Percentiles rank a stretch among this genome's conserved stretches.
Conservation (phyloP, 2,329 filamentous ascomycete genomes). For the Colletotrichum scovillei region DNA sequence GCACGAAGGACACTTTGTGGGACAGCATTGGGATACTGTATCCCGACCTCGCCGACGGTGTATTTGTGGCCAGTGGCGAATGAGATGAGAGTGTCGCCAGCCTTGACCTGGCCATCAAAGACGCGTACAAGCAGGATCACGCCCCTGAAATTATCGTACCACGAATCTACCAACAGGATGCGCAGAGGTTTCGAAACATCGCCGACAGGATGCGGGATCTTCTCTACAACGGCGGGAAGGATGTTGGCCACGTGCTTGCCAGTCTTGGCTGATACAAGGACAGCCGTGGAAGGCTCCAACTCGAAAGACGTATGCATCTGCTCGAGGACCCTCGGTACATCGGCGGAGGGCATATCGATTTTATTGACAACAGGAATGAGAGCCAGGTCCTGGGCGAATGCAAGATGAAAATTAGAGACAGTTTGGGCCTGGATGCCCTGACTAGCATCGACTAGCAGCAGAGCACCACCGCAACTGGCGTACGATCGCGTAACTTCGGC, state of each 20-base stretch:
- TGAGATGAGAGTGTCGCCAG: conserved; percentile 88
- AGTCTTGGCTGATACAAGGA: conserved; percentile 89
- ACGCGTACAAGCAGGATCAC: conserved; percentile 91
- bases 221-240: conserved; percentile 85
- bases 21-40: conserved; percentile 91
- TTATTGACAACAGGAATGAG: conserved; percentile 97
- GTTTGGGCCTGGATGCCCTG: conserved; percentile 98
- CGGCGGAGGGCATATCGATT: conserved; percentile 90
- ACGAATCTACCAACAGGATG: conserved; percentile 93
- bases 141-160: conserved; percentile 97
- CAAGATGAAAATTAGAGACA: conserved; percentile 97
- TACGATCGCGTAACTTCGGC: conserved; percentile 97
- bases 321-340: conserved; percentile 84
- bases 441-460: conserved; percentile 93
- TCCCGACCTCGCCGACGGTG: conserved; percentile 94
- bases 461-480: conserved; percentile 91
- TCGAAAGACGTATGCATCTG: conserved; percentile 92
- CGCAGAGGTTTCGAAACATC: conserved; percentile 79
- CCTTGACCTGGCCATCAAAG: conserved; percentile 86
- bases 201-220: conserved; percentile 84
- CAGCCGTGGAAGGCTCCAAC: conserved; percentile 79
- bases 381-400: conserved; percentile 88
- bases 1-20: conserved; percentile 84
- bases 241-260: conserved; percentile 88
- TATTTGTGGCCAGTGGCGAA: conserved; percentile 92